Conservation (phyloP, 768 basidiomycete genomes). For the Xerocomellus chrysenteron region DNA sequence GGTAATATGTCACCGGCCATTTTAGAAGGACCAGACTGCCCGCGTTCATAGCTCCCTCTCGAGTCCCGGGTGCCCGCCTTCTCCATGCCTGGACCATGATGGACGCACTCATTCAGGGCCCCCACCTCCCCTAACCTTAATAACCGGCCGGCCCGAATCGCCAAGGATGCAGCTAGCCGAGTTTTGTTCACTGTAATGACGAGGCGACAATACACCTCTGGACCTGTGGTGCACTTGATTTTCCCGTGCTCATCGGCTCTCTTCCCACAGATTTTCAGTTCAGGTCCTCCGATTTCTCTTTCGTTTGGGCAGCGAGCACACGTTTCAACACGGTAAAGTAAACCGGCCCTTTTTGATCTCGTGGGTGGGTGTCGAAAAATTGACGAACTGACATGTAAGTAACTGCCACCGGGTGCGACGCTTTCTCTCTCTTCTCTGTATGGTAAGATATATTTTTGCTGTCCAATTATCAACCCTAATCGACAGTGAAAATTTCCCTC, state of each 20-base stretch:
- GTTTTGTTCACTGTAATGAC: not conserved
- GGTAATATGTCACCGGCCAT: not conserved
- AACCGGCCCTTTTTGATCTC: not conserved
- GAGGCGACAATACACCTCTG: not conserved
- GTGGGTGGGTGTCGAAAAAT: not conserved
- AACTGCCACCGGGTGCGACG: not conserved
- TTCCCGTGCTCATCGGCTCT: not conserved
- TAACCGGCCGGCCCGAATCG: not conserved
- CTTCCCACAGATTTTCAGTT: not conserved
- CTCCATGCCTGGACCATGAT: not conserved
- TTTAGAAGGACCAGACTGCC: not conserved
- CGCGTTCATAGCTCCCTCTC: not conserved
- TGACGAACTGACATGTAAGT: not conserved
- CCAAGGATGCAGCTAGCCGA: not conserved
- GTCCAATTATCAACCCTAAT: conserved; percentile 3
- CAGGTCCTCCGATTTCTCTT: not conserved
- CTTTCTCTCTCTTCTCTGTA: not conserved
- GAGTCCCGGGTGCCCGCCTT: not conserved
- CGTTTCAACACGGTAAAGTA: not conserved
- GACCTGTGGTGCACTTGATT: not conserved
- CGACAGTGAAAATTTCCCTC: not conserved
- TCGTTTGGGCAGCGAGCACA: not conserved
- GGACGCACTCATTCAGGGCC: not conserved
- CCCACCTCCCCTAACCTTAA: not conserved
- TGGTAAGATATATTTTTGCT: not conserved